A percentile compares a stretch with the other conserved stretches of the same genome.
Evolutionary conservation across 352 stramenopile genomes (phyloP).

Genomic region (Phytopythium vexans): DNA sequence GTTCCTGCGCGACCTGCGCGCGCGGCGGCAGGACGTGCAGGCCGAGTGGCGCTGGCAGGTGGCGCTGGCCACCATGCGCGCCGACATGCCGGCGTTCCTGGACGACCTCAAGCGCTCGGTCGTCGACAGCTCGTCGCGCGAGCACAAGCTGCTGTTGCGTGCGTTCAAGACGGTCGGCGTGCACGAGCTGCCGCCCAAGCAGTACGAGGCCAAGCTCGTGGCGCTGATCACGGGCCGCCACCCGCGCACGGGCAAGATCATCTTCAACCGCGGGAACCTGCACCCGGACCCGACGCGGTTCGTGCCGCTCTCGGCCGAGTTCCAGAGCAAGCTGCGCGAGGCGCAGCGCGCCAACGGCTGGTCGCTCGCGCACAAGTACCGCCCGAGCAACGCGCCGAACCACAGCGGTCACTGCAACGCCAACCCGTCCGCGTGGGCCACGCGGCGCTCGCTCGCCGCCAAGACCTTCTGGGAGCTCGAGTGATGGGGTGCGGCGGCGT

Average conservation of each 20-base stretch:
- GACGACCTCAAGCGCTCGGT: conserved; percentile 11
- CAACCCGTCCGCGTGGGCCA: conserved; percentile 39
- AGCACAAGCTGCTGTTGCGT: conserved; percentile 53
- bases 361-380: conserved; percentile 41
- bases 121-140: conserved; percentile 18
- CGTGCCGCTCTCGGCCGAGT: conserved; percentile 32
- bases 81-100: conserved; percentile 27
- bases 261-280: conserved; percentile 69
- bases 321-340: conserved; percentile 29
- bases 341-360: conserved; percentile 29
- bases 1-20: conserved; percentile 41
- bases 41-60: conserved; percentile 37
- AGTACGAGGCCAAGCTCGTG: conserved; percentile 51
- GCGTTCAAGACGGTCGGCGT: conserved; percentile 31
- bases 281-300: conserved; percentile 43
- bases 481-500: background rate
- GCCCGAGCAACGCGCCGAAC: conserved; percentile 30
- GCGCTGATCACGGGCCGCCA: conserved; percentile 46
- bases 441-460: conserved; percentile 22
- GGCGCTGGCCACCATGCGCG: conserved; percentile 25
- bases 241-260: conserved; percentile 17
- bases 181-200: conserved; percentile 13
- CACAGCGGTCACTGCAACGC: conserved; percentile 36
- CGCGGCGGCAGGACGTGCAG: conserved; percentile 27
- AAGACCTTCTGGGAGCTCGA: conserved; percentile 38